Percentiles rank a stretch among this genome's conserved stretches.
phyloP scores from a whole-genome alignment of 768 basidiomycete species.

The Lactifluus volemus region DNA sequence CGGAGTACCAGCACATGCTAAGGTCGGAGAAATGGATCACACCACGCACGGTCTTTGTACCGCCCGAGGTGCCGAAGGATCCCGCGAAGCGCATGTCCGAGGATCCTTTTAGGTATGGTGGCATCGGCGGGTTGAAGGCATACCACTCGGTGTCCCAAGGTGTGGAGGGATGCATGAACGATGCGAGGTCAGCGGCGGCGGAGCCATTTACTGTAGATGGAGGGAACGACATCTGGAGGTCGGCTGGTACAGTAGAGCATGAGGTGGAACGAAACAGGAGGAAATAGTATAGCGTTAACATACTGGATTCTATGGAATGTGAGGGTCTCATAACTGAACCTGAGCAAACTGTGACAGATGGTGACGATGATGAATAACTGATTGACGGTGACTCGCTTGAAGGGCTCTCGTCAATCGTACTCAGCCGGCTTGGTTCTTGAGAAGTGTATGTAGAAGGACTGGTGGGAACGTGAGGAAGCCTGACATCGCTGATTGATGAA shows the following conservation, averaged over 20 bases:
- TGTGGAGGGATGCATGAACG: conserved; percentile 36
- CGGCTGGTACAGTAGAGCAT: not conserved
- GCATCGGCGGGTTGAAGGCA: conserved; percentile 23
- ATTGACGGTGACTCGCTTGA: conserved; percentile 23
- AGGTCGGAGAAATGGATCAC: conserved; percentile 41
- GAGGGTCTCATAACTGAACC: too few species aligned
- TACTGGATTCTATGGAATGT: not conserved
- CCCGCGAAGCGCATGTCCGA: conserved; percentile 24
- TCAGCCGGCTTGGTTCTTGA: conserved; percentile 12
- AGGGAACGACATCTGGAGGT: conserved; percentile 29
- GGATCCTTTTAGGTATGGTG: conserved; percentile 28
- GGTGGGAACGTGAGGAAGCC: conserved; percentile 13
- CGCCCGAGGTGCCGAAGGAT: conserved; percentile 26
- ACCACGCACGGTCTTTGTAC: conserved; percentile 27
- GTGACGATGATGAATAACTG: conserved; percentile 32
- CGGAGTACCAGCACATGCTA: conserved; percentile 40
- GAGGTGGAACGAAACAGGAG: not conserved
- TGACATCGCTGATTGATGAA: conserved; percentile 6
- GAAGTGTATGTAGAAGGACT: conserved; percentile 28
- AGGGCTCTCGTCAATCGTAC: conserved; percentile 20
- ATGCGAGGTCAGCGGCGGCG: conserved; percentile 35
- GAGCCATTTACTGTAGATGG: conserved; percentile 28
- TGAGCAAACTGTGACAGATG: conserved; percentile 33
- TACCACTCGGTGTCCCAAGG: conserved; percentile 39
- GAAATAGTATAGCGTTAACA: not conserved